Evolutionary conservation across 257 asterid species (phyloP).

Genomic region (Scutellaria galericulata): DNA sequence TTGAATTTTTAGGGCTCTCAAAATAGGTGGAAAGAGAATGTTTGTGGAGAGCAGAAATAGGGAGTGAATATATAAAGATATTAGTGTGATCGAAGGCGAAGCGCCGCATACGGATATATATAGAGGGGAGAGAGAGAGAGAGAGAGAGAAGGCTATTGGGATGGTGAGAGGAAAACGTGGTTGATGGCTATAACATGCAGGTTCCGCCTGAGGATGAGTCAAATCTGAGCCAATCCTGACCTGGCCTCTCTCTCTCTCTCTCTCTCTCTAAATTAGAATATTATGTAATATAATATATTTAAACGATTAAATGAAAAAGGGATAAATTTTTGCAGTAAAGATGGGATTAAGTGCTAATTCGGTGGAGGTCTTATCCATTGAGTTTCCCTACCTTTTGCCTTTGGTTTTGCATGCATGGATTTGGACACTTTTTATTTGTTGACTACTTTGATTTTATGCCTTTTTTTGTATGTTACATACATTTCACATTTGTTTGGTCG

Average conservation of each 20-base stretch:
- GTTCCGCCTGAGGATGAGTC: constrained; percentile 29
- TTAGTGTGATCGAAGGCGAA: constrained; percentile 3
- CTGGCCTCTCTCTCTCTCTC: constrained; percentile 7
- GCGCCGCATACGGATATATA: constrained; percentile 38
- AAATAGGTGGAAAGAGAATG: not conserved
- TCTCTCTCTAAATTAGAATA: no score
- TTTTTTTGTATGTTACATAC: no score
- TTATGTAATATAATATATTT: no score
- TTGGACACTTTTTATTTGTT: constrained; percentile 10
- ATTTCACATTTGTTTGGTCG: no score
- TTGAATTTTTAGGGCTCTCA: not conserved
- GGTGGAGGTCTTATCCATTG: constrained; percentile 44
- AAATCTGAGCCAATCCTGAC: constrained; percentile 38
- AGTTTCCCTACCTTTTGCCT: not conserved
- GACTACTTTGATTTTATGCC: not conserved
- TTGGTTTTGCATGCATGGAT: constrained; percentile 20
- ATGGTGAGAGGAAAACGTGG: constrained; percentile 33
- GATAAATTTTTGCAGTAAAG: not conserved
- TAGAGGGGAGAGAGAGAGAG: not conserved
- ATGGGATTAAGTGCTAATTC: constrained; percentile 22
- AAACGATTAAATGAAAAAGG: not conserved
- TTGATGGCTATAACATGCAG: not conserved
- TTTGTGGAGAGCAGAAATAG: not conserved
- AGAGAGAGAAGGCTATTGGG: constrained; percentile 13
- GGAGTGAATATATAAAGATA: constrained; percentile 15